Evolutionary conservation across 768 basidiomycete species (phyloP).

Genomic region (Crucibulum laeve): DNA sequence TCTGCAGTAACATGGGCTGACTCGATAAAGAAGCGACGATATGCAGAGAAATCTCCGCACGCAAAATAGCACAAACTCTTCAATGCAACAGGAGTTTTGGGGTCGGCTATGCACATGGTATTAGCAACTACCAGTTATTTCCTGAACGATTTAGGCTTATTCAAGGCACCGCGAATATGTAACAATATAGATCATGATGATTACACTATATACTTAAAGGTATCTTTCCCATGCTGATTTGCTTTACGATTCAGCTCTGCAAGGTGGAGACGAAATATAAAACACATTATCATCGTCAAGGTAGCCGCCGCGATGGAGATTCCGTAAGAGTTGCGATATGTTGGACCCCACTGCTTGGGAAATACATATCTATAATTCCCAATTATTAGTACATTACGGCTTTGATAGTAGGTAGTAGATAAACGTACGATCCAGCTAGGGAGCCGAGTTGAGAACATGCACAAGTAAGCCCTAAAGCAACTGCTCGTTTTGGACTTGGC

Average conservation of each 20-base stretch:
- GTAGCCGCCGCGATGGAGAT: constrained; percentile 51
- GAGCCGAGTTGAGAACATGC: constrained; percentile 53
- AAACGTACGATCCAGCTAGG: constrained; percentile 56
- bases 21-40: too few relatives aligned
- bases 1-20: too few relatives aligned
- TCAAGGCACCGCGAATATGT: too few relatives aligned
- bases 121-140: too few relatives aligned
- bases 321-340: constrained; percentile 47
- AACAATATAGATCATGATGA: too few relatives aligned
- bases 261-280: constrained; percentile 23
- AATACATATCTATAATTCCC: constrained; percentile 36
- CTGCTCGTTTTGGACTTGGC: constrained; percentile 62
- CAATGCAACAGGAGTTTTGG: too few relatives aligned
- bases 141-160: too few relatives aligned
- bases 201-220: too few relatives aligned
- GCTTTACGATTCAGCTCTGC: constrained; percentile 18
- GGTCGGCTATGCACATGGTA: too few relatives aligned
- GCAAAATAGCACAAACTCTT: too few relatives aligned
- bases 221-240: too few relatives aligned
- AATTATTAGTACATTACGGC: neutral
- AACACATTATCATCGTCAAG: constrained; percentile 29
- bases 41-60: too few relatives aligned
- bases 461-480: constrained; percentile 62
- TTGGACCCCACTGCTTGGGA: constrained; percentile 46
- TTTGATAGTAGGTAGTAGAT: neutral